These are phyloP conservation scores for Stachybotrys chartarum DNA, from an alignment of 2,329 filamentous ascomycete species.

Conservation along the genomic window DNA sequence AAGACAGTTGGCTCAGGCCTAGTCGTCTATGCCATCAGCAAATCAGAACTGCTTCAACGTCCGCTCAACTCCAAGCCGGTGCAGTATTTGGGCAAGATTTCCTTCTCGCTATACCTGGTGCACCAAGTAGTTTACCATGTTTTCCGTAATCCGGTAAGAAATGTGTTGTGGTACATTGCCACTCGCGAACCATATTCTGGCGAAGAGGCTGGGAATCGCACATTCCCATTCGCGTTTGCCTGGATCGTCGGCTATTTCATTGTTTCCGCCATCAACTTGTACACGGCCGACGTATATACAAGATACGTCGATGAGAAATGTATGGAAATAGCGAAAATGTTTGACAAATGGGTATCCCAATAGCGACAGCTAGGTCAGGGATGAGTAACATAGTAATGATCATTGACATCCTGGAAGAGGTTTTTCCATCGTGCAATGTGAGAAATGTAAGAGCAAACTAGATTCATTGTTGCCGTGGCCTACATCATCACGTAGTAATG, in stretches of 20 bases:
- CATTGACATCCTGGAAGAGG: too few relatives aligned
- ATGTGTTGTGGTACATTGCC: constrained; percentile 4
- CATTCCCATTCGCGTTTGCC: constrained; percentile 3
- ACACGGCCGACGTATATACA: constrained; percentile 5
- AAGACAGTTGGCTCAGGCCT: constrained; percentile 6
- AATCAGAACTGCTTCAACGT: constrained; percentile 3
- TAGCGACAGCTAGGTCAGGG: too few relatives aligned
- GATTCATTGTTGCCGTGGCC: too few relatives aligned
- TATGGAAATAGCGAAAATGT: constrained; percentile 4
- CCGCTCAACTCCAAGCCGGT: constrained; percentile 4
- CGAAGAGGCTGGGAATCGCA: constrained; percentile 1
- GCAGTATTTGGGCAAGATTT: constrained; percentile 7
- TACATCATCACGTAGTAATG: too few relatives aligned
- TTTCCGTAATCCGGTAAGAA: constrained; percentile 3
- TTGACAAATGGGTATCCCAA: constrained; percentile 3
- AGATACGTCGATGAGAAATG: constrained; percentile 5
- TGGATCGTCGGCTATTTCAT: constrained; percentile 4
- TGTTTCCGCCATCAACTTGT: constrained; percentile 5
- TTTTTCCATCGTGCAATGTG: too few relatives aligned
- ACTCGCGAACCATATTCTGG: constrained; percentile 4
- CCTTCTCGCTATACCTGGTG: constrained; percentile 6
- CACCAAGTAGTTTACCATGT: constrained; percentile 7
- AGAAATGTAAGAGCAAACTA: too few relatives aligned
- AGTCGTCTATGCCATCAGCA: constrained; percentile 6
- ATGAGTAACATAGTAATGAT: too few relatives aligned